Conservation (phyloP, 352 stramenopile species). For the Phytophthora sp. region DNA sequence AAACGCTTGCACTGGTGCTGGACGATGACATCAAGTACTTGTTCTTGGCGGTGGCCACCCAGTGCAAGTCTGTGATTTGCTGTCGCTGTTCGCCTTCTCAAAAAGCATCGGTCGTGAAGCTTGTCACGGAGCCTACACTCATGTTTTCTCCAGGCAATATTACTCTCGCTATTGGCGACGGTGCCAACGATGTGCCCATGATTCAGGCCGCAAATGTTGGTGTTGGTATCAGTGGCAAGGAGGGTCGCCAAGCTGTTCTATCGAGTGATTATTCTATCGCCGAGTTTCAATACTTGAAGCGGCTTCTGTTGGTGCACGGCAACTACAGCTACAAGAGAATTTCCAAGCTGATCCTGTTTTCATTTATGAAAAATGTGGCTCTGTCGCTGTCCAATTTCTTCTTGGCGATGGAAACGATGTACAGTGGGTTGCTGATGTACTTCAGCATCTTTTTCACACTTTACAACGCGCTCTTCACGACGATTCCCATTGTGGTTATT, state of each 20-base stretch:
- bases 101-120: slow-evolving; percentile 86
- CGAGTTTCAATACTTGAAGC: slow-evolving; percentile 86
- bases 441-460: slow-evolving; percentile 91
- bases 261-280: slow-evolving; percentile 88
- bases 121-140: slow-evolving; percentile 87
- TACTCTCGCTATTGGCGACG: slow-evolving; percentile 85
- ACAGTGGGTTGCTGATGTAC: slow-evolving; percentile 90
- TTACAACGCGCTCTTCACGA: slow-evolving; percentile 91
- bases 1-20: slow-evolving; percentile 80
- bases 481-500: slow-evolving; percentile 89
- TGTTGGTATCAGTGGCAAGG: slow-evolving; percentile 87
- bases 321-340: slow-evolving; percentile 94
- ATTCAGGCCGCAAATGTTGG: slow-evolving; percentile 89
- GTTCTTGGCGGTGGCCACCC: slow-evolving; percentile 85
- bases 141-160: slow-evolving; percentile 91
- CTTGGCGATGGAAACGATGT: slow-evolving; percentile 82
- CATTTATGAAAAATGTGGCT: slow-evolving; percentile 91
- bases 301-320: slow-evolving; percentile 81
- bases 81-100: slow-evolving; percentile 86
- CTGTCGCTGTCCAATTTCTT: slow-evolving; percentile 89
- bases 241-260: slow-evolving; percentile 84
- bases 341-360: slow-evolving; percentile 90
- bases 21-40: slow-evolving; percentile 92
- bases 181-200: slow-evolving; percentile 89
- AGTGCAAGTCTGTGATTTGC: slow-evolving; percentile 92